These are phyloP conservation scores for Cercospora janseana DNA, from an alignment of 2,329 filamentous ascomycete genomes.

Conservation along the genomic window DNA sequence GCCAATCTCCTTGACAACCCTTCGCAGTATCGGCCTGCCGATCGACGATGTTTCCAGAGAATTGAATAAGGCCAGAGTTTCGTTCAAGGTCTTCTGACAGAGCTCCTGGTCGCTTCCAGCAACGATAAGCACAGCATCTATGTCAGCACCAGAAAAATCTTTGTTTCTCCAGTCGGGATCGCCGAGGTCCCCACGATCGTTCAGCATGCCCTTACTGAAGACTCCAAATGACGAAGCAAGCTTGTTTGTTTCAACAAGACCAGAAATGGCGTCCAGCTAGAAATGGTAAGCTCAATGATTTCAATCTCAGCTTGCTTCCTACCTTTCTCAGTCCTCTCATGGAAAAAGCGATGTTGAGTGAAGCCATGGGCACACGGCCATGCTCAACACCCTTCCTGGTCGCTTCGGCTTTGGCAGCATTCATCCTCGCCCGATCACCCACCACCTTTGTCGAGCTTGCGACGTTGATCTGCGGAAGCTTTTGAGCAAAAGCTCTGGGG, in stretches of 20 bases:
- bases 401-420: neutral
- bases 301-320: neutral
- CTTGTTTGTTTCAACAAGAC: neutral
- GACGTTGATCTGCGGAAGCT: neutral
- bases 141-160: conserved; percentile 23
- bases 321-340: conserved; percentile 29
- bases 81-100: conserved; percentile 28
- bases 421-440: conserved; percentile 6
- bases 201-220: conserved; percentile 1
- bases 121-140: conserved; percentile 40
- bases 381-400: no score
- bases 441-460: conserved; percentile 16
- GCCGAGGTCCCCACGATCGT: neutral
- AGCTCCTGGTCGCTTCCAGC: conserved; percentile 34
- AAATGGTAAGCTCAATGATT: neutral
- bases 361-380: conserved; percentile 16
- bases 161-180: neutral
- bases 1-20: conserved; percentile 22
- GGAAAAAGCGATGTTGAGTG: conserved; percentile 32
- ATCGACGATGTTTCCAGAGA: neutral
- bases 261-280: no score
- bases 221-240: neutral
- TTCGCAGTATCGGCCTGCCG: neutral
- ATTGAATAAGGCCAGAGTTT: conserved; percentile 32
- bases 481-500: conserved; percentile 14